Percentiles rank a stretch among this genome's conserved stretches.
Conservation (phyloP, 768 basidiomycete genomes). For the Amanita thiersii region DNA sequence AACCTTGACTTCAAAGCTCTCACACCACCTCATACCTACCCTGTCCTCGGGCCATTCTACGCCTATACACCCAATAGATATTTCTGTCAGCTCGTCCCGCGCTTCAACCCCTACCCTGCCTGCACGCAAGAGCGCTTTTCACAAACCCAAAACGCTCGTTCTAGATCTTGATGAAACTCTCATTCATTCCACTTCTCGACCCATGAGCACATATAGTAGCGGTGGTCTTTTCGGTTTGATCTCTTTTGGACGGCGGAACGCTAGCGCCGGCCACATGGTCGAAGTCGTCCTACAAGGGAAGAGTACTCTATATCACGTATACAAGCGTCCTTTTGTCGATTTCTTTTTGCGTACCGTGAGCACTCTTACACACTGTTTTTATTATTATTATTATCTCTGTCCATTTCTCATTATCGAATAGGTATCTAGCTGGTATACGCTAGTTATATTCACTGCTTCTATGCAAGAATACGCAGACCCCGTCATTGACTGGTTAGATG, state of each 20-base stretch:
- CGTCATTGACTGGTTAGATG: slow-evolving; percentile 98
- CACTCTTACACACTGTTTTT: too few species aligned
- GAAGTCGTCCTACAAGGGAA: slow-evolving; percentile 87
- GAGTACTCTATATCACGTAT: slow-evolving; percentile 93
- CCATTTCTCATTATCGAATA: slow-evolving; percentile 21
- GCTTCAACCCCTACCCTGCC: slow-evolving; percentile 42
- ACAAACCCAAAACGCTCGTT: slow-evolving; percentile 88
- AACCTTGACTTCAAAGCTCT: too few species aligned
- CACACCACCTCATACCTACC: too few species aligned
- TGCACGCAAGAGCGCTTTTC: slow-evolving; percentile 61
- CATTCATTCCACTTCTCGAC: slow-evolving; percentile 92
- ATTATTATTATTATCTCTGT: background rate
- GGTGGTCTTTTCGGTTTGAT: slow-evolving; percentile 57
- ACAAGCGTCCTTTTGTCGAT: slow-evolving; percentile 97
- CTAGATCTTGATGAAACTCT: slow-evolving; percentile 98
- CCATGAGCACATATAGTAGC: slow-evolving; percentile 40
- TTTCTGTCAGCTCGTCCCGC: slow-evolving; percentile 18
- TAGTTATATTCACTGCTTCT: slow-evolving; percentile 97
- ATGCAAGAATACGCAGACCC: slow-evolving; percentile 99
- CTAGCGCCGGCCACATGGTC: slow-evolving; percentile 76
- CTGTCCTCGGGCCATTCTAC: too few species aligned
- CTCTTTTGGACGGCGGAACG: slow-evolving; percentile 45
- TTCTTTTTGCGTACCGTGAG: slow-evolving; percentile 83
- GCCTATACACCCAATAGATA: too few species aligned
- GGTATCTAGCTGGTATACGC: slow-evolving; percentile 98